Evolutionary conservation across 1,284 basidiomycete species (phyloP), one percentile per base, ranked within the genome.

Genomic region (Rhodotorula sp.): DNA sequence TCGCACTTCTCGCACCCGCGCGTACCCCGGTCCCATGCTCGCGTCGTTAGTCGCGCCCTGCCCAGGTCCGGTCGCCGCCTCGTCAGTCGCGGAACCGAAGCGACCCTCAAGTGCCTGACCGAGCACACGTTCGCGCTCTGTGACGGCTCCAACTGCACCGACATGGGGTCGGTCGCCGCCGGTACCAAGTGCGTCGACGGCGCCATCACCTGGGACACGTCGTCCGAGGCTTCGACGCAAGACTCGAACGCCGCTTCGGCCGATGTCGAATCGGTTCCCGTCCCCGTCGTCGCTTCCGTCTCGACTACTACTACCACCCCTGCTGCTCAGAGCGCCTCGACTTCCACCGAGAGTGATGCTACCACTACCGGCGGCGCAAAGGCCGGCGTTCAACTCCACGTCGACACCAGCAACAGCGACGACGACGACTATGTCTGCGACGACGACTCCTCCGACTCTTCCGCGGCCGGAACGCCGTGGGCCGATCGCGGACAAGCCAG

Each of bases 111-210:
- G 60, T 76, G 75, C 57, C 45, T 60, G 21, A 58, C 68, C 3
- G 50, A 48, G 4, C 60, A 76, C 50, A 72, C 70, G 14, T 76
- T 66, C 26, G 34, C 67, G 26, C 62, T 76, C 15, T 76, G 74
- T 18, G 72, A 70, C 28, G 72, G 64, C 3, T 68, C 69, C 43
- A 26, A 28, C 23, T 76, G 75, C 60, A 76, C 75, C 23, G 70
- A 71, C 54, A 76, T 76, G 75, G 75, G 75, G 2, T n/a, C 54
- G 19, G 75, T 76, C 10, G 75, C 75, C 7, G 74, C 72, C n/a
- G 75, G 75, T 18, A 76, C 75, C 4, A 65, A 57, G 59, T 76
- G 75, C 65, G 60, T 54, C 15, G 63, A 75, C 45, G 60, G 62
- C 38, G 73, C 75, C 23, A 76, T 76, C 66, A 74, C 72, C 10